These are phyloP conservation scores for Chlamydomonas sp. DNA, from an alignment of 139 green algal species.

Conservation along the genomic window DNA sequence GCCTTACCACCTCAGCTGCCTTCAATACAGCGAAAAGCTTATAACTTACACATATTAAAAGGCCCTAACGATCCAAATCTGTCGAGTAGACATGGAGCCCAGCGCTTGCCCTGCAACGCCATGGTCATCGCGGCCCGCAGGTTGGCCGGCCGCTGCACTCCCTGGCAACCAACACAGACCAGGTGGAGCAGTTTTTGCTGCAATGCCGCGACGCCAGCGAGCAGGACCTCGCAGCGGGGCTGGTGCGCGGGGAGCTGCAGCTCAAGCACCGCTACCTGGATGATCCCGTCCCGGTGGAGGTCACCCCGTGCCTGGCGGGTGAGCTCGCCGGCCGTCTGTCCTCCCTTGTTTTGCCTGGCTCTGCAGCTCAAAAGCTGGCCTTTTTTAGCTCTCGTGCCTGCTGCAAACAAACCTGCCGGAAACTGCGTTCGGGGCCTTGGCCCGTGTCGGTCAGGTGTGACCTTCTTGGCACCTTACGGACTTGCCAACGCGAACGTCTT, in stretches of 20 bases:
- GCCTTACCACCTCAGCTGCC: no score
- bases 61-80: no score
- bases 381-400: neutral
- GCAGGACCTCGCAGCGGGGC: neutral
- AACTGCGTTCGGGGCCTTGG: neutral
- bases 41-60: no score
- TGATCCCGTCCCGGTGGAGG: neutral
- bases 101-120: neutral
- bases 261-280: constrained; percentile 25
- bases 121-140: neutral
- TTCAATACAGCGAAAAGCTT: no score
- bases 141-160: neutral
- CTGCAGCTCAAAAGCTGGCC: neutral
- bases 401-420: no score
- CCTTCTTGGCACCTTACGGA: neutral
- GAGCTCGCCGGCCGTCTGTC: neutral
- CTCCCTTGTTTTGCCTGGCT: neutral
- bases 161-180: neutral
- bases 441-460: neutral
- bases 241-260: neutral
- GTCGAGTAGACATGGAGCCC: no score
- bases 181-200: neutral
- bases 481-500: no score
- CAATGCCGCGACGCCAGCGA: neutral
- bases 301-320: constrained; percentile 17